Evolutionary conservation across 2,329 filamentous ascomycete species (phyloP).

Genomic region (Hymenoscyphus infarciens): DNA sequence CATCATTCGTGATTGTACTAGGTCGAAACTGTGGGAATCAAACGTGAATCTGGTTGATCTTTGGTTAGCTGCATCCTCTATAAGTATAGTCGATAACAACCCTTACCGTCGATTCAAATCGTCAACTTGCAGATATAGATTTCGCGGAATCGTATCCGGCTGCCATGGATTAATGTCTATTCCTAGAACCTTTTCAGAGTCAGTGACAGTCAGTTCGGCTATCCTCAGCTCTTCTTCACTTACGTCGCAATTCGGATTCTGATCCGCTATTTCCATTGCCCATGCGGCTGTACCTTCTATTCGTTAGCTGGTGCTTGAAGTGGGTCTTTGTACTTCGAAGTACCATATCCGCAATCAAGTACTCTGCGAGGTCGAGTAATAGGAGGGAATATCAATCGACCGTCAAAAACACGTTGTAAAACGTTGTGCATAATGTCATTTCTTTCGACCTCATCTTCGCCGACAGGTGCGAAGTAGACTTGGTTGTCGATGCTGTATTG

Average conservation of each 20-base stretch:
- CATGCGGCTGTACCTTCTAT: constrained; percentile 42
- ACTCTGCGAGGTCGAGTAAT: constrained; percentile 54
- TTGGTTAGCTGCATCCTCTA: constrained; percentile 6
- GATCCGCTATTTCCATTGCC: constrained; percentile 65
- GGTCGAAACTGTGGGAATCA: constrained; percentile 67
- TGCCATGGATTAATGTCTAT: constrained; percentile 70
- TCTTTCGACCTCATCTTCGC: constrained; percentile 69
- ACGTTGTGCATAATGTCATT: constrained; percentile 61
- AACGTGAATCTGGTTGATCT: constrained; percentile 57
- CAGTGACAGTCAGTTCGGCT: neutral
- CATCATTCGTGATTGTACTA: constrained; percentile 61
- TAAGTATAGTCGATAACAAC: neutral
- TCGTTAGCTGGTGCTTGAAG: neutral
- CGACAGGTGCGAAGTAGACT: constrained; percentile 65
- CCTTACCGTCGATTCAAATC: constrained; percentile 63
- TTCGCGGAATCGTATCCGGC: constrained; percentile 60
- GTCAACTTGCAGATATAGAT: constrained; percentile 69
- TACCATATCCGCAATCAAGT: constrained; percentile 70
- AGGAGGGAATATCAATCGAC: constrained; percentile 67
- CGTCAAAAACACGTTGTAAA: constrained; percentile 61
- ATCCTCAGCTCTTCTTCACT: constrained; percentile 23
- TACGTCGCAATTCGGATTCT: constrained; percentile 63
- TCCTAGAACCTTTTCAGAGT: constrained; percentile 55
- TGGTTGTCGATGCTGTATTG: constrained; percentile 61
- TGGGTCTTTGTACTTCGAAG: constrained; percentile 26